Evolutionary conservation across 257 asterid genomes (phyloP).

Genomic region (Phtheirospermum japonicum): DNA sequence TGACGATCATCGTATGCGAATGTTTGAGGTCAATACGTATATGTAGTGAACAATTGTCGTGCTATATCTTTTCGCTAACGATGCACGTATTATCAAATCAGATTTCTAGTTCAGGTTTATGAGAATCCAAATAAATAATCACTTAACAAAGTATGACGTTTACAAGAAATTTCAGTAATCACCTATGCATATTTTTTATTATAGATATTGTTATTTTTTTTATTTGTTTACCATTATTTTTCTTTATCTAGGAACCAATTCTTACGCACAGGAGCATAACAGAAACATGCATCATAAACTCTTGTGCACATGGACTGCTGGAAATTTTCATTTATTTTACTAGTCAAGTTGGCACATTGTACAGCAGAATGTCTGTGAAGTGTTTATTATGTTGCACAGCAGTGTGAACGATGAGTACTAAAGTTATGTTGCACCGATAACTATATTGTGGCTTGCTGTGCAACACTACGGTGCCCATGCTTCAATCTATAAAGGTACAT

Average conservation of each 20-base stretch:
- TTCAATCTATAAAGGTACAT: conserved; percentile 31
- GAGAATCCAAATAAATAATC: conserved; percentile 12
- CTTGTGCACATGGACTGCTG: conserved; percentile 30
- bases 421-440: conserved; percentile 27
- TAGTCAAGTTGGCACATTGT: conserved; percentile 26
- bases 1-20: neutral
- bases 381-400: conserved; percentile 32
- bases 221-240: too few species aligned
- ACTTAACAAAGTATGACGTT: neutral
- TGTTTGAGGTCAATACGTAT: conserved; percentile 7
- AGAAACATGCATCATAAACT: conserved; percentile 18
- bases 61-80: conserved; percentile 3
- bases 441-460: conserved; percentile 25
- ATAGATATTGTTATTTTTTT: neutral
- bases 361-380: conserved; percentile 7
- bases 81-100: neutral
- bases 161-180: conserved; percentile 1
- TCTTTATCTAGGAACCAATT: neutral
- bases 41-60: neutral
- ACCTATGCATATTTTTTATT: neutral
- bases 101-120: conserved; percentile 22
- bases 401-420: conserved; percentile 28
- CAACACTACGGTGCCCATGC: conserved; percentile 33
- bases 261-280: conserved; percentile 26
- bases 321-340: conserved; percentile 21